Base-by-base conservation (phyloP, 1,284 basidiomycete species). In the Pseudozyma sp. region DNA sequence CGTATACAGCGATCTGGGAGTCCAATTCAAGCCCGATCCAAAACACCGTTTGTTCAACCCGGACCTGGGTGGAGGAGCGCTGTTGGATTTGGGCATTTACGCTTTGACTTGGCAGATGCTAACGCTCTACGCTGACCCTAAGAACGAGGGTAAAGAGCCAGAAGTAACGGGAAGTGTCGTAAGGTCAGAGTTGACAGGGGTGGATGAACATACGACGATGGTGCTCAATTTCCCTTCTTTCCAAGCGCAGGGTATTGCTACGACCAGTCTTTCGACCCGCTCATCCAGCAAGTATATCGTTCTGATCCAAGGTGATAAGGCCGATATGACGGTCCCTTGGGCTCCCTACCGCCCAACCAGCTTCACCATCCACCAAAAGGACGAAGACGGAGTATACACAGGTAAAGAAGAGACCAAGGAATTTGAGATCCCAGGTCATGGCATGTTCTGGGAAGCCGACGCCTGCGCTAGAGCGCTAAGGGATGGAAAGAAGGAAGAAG, bases 11-110 rank as follows among this genome's bases (percentile, higher is more conserved):
- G 80, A 82, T 48, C 59, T 81, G 14, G 56, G 62, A 6, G 51
- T 52, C n/a, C 45, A 25, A n/a, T 79, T 82, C 50, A 51, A 58
- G 14, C 60, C 63, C 6, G 80, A 82, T 47, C 63, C 73, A 90
- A 92, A 36, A 91, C 91, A 94, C 86, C 87, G 93, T 40, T 91
- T 96, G 74, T 86, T 94, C 73, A 90, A 94, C 79, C 93, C 94
- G 3, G 85, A 87, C 18, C 88, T 95, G 7, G 94, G 92, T 25
- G 94, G 94, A 21, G 94, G 94, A 1, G 92, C 91, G 9, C 83
- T 96, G 40, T 89, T 96, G 45, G 94, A 96, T 84, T 62, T 88
- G 7, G 87, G 87, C 56, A 85, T 85, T 31, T 87, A 86, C 47
- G 65, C 79, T 0, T 53, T 81, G 1, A 81, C 76, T 9, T 82